Percentiles rank a stretch among this genome's conserved stretches.
These are phyloP conservation scores for Coccomyxa sp. DNA, from an alignment of 139 green algal genomes.

Conservation along the genomic window DNA sequence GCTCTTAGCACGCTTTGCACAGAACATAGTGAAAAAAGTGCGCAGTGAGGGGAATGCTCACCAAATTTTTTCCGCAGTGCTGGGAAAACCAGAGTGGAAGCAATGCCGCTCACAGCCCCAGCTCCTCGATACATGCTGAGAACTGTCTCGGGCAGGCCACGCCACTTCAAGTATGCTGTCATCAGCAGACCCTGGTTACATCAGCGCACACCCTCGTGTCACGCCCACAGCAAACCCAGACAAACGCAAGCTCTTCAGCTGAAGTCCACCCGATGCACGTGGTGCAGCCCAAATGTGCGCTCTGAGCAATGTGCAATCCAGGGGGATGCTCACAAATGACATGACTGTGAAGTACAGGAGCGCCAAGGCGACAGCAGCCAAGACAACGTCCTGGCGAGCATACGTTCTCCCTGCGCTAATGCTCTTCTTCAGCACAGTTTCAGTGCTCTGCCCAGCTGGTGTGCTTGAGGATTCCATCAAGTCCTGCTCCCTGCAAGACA, in stretches of 20 bases:
- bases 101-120: conserved; percentile 62
- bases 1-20: no score
- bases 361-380: conserved; percentile 63
- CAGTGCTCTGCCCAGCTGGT: no score
- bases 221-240: not conserved
- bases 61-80: conserved; percentile 20
- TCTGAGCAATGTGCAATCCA: not conserved
- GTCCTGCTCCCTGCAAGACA: not conserved
- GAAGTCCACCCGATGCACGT: no score
- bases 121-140: conserved; percentile 48
- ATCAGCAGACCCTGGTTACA: conserved; percentile 30
- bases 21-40: no score
- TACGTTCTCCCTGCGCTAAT: not conserved
- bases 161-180: not conserved
- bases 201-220: not conserved
- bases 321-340: conserved; percentile 17
- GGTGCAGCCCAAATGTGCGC: no score
- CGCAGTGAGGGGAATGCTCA: not conserved
- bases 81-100: conserved; percentile 59
- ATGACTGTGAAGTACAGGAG: conserved; percentile 75
- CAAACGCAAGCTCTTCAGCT: not conserved
- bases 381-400: conserved; percentile 10
- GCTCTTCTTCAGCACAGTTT: no score
- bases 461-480: not conserved
- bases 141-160: conserved; percentile 53